phyloP scores from a whole-genome alignment of 2,329 filamentous ascomycete genomes.

The Diaporthe vaccinii region DNA sequence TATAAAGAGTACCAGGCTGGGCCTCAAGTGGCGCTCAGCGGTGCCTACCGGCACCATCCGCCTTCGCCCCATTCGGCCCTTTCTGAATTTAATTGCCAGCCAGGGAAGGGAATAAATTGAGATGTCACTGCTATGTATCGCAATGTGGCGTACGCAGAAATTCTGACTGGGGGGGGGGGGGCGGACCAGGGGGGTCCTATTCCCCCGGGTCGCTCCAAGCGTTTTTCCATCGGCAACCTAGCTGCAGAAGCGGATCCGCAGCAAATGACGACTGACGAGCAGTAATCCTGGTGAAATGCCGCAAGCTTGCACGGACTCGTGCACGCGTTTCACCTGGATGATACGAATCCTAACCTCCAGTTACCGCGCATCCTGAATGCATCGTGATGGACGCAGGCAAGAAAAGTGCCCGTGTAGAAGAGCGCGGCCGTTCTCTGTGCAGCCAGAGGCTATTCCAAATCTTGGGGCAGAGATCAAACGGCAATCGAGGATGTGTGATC shows the following conservation, averaged over 20 bases:
- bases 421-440: neutral
- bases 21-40: no score
- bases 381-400: neutral
- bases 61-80: no score
- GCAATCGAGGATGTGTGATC: neutral
- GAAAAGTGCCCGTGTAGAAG: neutral
- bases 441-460: conserved; percentile 13
- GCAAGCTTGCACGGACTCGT: conserved; percentile 20
- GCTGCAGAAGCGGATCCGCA: neutral
- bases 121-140: no score
- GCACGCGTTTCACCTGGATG: conserved; percentile 26
- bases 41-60: no score
- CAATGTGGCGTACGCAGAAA: no score
- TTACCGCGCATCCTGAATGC: neutral
- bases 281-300: conserved; percentile 12
- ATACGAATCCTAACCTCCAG: conserved; percentile 1
- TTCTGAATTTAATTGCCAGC: no score
- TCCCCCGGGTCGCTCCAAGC: no score
- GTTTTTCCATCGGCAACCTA: neutral
- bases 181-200: no score
- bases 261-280: neutral
- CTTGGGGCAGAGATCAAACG: conserved; percentile 21
- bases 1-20: no score
- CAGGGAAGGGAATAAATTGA: no score
- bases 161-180: no score